phyloP scores from a whole-genome alignment of 1,284 basidiomycete species.

The Ganoderma leucocontextum region DNA sequence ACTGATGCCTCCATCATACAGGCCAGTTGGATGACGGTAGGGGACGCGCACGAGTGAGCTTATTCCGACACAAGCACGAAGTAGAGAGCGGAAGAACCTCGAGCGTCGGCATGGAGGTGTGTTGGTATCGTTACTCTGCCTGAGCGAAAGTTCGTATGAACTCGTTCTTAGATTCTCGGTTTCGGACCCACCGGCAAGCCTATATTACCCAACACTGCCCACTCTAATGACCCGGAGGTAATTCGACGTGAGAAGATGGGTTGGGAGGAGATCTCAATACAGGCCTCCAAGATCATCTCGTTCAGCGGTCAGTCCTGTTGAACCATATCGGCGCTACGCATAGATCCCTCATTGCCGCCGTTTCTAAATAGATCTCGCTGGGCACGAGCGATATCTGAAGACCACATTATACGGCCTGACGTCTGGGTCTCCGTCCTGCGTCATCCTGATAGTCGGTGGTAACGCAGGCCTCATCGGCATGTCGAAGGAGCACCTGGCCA shows the following conservation, averaged over 20 bases:
- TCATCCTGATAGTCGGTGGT: conserved; percentile 94
- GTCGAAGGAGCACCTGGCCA: conserved; percentile 97
- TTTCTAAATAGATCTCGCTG: conserved; percentile 86
- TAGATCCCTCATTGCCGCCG: not conserved
- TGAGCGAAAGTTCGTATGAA: not conserved
- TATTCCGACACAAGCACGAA: conserved; percentile 98
- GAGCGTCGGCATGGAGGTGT: conserved; percentile 94
- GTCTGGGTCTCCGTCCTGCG: conserved; percentile 94
- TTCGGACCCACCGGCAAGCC: conserved; percentile 80
- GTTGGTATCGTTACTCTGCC: conserved; percentile 13
- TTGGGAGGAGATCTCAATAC: conserved; percentile 96
- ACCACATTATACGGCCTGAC: conserved; percentile 96
- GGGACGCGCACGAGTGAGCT: conserved; percentile 89
- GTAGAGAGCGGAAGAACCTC: conserved; percentile 95
- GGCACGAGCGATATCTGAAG: conserved; percentile 90
- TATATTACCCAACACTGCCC: conserved; percentile 72
- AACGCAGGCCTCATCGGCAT: conserved; percentile 98
- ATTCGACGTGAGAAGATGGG: conserved; percentile 85
- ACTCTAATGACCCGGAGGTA: conserved; percentile 65
- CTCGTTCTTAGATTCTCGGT: conserved; percentile 74
- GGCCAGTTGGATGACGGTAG: conserved; percentile 95
- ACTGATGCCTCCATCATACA: conserved; percentile 45
- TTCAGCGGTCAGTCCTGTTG: conserved; percentile 75
- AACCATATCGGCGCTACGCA: not conserved
- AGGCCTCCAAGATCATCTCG: conserved; percentile 92